Evolutionary conservation across 805 yeast species (phyloP).

Genomic region (Lipomyces yamanashiensis): DNA sequence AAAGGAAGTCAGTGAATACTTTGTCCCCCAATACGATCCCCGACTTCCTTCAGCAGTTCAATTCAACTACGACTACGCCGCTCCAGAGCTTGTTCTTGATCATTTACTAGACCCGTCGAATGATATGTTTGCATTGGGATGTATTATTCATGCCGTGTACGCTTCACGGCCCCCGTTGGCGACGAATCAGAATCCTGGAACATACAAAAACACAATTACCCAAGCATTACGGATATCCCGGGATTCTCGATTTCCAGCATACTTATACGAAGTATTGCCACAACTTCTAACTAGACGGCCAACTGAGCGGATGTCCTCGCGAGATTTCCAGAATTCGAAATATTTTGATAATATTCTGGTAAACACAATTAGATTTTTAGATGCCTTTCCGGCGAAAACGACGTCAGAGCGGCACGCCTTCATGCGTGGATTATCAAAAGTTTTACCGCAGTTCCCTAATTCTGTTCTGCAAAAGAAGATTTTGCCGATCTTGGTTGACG

Average conservation of each 20-base stretch:
- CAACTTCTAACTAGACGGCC: constrained; percentile 62
- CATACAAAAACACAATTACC: constrained; percentile 50
- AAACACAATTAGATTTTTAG: constrained; percentile 77
- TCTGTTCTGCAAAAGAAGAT: constrained; percentile 67
- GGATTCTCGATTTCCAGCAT: constrained; percentile 60
- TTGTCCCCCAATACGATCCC: constrained; percentile 72
- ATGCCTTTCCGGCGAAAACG: constrained; percentile 77
- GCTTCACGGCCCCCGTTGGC: constrained; percentile 54
- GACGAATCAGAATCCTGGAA: constrained; percentile 56
- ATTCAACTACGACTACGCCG: constrained; percentile 71
- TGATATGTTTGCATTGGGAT: constrained; percentile 85
- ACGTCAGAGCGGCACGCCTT: constrained; percentile 69
- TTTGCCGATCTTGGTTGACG: constrained; percentile 66
- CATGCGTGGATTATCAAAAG: constrained; percentile 62
- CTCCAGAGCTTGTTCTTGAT: constrained; percentile 82
- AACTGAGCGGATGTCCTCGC: constrained; percentile 60
- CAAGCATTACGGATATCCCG: constrained; percentile 49
- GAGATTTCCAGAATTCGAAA: constrained; percentile 69
- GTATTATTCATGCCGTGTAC: constrained; percentile 73
- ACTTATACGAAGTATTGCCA: constrained; percentile 56
- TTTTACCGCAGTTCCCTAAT: constrained; percentile 63
- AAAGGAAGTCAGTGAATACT: constrained; percentile 60
- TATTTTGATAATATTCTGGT: constrained; percentile 84
- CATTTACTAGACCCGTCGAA: constrained; percentile 64
- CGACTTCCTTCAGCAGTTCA: constrained; percentile 75